Base-by-base conservation (phyloP, 192 early-diverging fungal species). In the Coemansia javaensis region DNA sequence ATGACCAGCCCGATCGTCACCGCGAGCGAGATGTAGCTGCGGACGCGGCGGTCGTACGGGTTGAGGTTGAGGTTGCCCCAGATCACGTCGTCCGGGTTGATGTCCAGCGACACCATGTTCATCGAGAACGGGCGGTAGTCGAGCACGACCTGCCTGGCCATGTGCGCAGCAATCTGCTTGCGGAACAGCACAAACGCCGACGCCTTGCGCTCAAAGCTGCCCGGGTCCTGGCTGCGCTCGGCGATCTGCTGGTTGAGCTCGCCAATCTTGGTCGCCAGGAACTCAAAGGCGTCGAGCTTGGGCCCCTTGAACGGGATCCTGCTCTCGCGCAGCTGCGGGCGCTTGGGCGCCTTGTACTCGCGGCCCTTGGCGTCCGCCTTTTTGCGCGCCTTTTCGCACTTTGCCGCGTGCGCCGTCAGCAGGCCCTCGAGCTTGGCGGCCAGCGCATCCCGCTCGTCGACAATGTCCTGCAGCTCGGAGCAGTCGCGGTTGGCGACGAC, bases 171-270 rank as follows among this genome's bases (percentile, higher is more conserved):
- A 23, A 85, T 77, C 47, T 89, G 82, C 48, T 82, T 78, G 44
- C 79, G 75, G 75, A 96, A 96, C 45, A 90, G 79, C 20, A 96
- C 81, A 76, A 96, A 93, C 1, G 90, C 90, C n/a, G 88, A 85
- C 24, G 82, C 81, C 52, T 82, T 65, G 16, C 77, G 75, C 32
- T 63, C 58, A 41, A 63, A 66, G 18, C 67, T 34, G 17, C 40
- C 42, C 4, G 44, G 40, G 2, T 74, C 45, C 13, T 60, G 24
- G 60, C 82, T 77, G 1, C 55, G 31, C 23, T 78, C 53, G 4
- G 60, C 44, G 9, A 88, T 85, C 20, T 63, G 25, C 22, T 68
- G 24, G 65, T 68, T 66, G 9, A 59, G 50, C 60, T 50, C 42
- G 22, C 59, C 63, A 34, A 75, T 75, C 28, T 68, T 38, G 4